Evolutionary conservation across 2,329 filamentous ascomycete species (phyloP).

Genomic region (Alternaria infectoria): DNA sequence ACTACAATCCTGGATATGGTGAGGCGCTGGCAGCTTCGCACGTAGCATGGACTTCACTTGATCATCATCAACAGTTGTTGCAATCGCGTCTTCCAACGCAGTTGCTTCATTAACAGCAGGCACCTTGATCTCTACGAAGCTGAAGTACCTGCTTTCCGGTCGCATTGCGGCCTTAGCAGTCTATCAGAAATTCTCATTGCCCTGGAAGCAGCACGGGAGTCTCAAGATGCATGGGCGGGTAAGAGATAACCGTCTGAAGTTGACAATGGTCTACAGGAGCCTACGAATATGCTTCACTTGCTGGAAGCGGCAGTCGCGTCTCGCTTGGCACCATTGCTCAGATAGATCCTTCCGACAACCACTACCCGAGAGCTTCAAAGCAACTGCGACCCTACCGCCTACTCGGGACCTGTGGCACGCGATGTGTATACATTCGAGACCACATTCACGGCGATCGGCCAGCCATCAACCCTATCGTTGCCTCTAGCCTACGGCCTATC

Average conservation of each 20-base stretch:
- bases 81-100: not conserved
- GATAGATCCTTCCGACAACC: not conserved
- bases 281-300: not conserved
- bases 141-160: accelerated
- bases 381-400: not conserved
- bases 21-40: not conserved
- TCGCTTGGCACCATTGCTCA: not conserved
- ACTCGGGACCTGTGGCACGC: not conserved
- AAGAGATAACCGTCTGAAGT: not conserved
- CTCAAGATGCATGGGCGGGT: not conserved
- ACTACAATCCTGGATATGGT: not conserved
- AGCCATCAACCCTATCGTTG: not conserved
- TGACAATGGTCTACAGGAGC: not conserved
- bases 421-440: not conserved
- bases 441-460: not conserved
- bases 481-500: not conserved
- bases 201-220: no score
- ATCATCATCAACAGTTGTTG: not conserved
- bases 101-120: not conserved
- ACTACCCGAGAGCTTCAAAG: not conserved
- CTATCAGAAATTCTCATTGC: not conserved
- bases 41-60: not conserved
- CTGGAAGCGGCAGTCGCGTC: not conserved
- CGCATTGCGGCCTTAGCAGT: not conserved
- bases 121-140: not conserved